A percentile compares a stretch with the other conserved stretches of the same genome.
Conservation (phyloP, 768 basidiomycete genomes). For the Calocera cornea region DNA sequence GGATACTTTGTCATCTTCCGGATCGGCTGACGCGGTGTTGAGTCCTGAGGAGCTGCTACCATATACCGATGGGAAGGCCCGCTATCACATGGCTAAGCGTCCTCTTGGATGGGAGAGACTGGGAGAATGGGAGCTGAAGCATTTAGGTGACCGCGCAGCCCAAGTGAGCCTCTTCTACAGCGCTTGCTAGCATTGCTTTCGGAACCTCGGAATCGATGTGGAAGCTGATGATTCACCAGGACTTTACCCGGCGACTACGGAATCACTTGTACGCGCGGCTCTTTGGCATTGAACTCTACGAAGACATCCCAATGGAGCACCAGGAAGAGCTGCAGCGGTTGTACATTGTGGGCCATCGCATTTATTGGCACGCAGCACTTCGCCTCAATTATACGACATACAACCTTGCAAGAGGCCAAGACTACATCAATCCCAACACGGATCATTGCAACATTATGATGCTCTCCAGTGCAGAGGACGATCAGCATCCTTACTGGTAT, state of each 20-base stretch:
- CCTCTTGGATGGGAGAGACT: no score
- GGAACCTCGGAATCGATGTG: background rate
- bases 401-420: conserved; percentile 30
- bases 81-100: no score
- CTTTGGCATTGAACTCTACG: background rate
- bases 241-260: background rate
- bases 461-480: conserved; percentile 13
- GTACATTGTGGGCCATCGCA: conserved; percentile 11
- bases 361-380: conserved; percentile 18
- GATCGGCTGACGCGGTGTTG: background rate
- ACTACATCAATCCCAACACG: conserved; percentile 29
- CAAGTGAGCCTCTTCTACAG: background rate
- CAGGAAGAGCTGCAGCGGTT: background rate
- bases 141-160: background rate
- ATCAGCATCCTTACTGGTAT: conserved; percentile 29
- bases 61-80: no score
- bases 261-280: background rate
- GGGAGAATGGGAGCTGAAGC: no score
- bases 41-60: no score
- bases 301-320: background rate
- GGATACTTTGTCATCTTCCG: background rate
- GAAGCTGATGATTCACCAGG: background rate
- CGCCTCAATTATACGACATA: conserved; percentile 33
- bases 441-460: conserved; percentile 28
- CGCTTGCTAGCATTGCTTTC: no score